A percentile compares a stretch with the other conserved stretches of the same genome.
phyloP scores from a whole-genome alignment of 192 early-diverging fungal species.

The Mortierella claussenii region DNA sequence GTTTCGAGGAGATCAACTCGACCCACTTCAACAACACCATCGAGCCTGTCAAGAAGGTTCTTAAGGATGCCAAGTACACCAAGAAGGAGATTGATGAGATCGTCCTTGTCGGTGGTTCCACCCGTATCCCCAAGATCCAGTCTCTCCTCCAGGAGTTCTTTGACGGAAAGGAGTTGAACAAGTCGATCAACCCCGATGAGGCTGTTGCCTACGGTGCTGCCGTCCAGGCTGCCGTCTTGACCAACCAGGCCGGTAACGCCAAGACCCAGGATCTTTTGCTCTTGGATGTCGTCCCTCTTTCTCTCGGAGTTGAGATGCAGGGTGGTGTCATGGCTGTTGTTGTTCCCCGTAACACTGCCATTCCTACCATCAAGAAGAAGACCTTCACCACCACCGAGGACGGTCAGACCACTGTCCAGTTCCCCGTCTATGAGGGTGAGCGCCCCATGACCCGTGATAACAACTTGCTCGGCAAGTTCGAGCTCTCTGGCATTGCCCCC shows the following conservation, averaged over 20 bases:
- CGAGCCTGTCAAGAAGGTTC: slow-evolving; percentile 89
- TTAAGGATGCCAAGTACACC: slow-evolving; percentile 84
- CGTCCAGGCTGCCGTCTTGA: slow-evolving; percentile 86
- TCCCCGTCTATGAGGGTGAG: slow-evolving; percentile 89
- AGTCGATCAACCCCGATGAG: slow-evolving; percentile 97
- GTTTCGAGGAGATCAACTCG: slow-evolving; percentile 95
- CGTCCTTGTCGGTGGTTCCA: slow-evolving; percentile 90
- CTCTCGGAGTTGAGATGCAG: slow-evolving; percentile 86
- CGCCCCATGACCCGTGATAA: slow-evolving; percentile 89
- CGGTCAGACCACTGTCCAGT: slow-evolving; percentile 84
- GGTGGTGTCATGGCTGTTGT: slow-evolving; percentile 86
- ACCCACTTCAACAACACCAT: slow-evolving; percentile 90
- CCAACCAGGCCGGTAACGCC: slow-evolving; percentile 64
- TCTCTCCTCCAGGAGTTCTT: slow-evolving; percentile 81
- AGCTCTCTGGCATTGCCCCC: slow-evolving; percentile 80
- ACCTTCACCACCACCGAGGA: slow-evolving; percentile 83
- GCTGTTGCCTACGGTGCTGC: slow-evolving; percentile 94
- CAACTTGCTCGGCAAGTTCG: slow-evolving; percentile 88
- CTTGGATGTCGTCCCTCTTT: slow-evolving; percentile 84
- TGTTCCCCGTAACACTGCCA: slow-evolving; percentile 83
- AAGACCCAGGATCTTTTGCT: slow-evolving; percentile 75
- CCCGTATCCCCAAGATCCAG: slow-evolving; percentile 95
- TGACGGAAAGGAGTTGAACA: slow-evolving; percentile 82
- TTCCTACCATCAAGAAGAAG: slow-evolving; percentile 80
- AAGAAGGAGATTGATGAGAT: slow-evolving; percentile 84